phyloP scores from a whole-genome alignment of 2,329 filamentous ascomycete genomes.

The Bipolaris sorokiniana region DNA sequence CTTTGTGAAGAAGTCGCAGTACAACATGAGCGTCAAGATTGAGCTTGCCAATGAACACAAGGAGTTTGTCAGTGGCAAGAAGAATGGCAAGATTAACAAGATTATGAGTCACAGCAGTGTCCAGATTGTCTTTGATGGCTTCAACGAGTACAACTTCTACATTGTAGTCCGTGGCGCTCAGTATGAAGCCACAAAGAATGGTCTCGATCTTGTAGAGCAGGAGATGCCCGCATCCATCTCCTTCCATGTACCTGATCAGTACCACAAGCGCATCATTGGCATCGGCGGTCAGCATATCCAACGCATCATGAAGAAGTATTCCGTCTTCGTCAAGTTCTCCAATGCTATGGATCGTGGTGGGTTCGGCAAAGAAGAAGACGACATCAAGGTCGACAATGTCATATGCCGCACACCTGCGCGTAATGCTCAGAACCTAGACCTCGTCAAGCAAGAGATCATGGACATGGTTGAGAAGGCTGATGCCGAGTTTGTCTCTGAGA shows the following conservation, averaged over 20 bases:
- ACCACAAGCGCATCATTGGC: conserved; percentile 98
- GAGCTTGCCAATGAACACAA: conserved; percentile 99
- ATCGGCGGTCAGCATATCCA: conserved; percentile 99
- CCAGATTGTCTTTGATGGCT: conserved; percentile 98
- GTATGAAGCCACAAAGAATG: conserved; percentile 94
- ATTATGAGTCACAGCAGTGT: conserved; percentile 99
- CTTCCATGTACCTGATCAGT: conserved; percentile 98
- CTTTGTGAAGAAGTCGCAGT: conserved; percentile 84
- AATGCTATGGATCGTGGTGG: conserved; percentile 98
- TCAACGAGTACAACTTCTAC: conserved; percentile 99
- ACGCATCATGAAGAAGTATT: conserved; percentile 99
- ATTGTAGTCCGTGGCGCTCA: conserved; percentile 93
- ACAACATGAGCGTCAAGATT: conserved; percentile 96
- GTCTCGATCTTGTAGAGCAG: conserved; percentile 90
- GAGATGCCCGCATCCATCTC: conserved; percentile 99
- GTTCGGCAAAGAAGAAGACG: conserved; percentile 93
- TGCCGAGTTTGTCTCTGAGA: conserved; percentile 94
- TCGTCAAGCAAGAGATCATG: conserved; percentile 98
- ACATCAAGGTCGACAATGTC: conserved; percentile 98
- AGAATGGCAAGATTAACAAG: conserved; percentile 99
- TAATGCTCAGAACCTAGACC: conserved; percentile 93
- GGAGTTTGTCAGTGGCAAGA: conserved; percentile 98
- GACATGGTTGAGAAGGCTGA: conserved; percentile 99
- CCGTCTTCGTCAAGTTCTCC: conserved; percentile 98
- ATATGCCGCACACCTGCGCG: conserved; percentile 97